Percentiles rank a stretch among this genome's conserved stretches.
These are phyloP conservation scores for Brassica incana DNA, from an alignment of 345 rosid species.

Conservation along the genomic window DNA sequence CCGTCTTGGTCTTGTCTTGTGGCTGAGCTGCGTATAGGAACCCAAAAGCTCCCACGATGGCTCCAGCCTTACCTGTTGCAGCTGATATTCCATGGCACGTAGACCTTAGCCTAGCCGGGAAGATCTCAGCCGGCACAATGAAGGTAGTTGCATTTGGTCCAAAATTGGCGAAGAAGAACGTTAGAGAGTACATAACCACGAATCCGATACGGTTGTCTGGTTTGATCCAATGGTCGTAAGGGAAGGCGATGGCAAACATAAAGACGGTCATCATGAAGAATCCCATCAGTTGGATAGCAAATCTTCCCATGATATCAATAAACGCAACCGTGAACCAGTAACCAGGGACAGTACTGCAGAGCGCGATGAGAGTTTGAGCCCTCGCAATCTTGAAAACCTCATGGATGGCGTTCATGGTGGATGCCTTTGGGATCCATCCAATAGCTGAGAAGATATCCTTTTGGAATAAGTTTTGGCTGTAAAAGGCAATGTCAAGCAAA, in stretches of 20 bases:
- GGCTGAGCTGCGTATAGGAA: not conserved
- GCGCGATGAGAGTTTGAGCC: constrained; percentile 72
- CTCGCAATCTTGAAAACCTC: constrained; percentile 60
- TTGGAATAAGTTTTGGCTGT: constrained; percentile 73
- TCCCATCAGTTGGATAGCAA: constrained; percentile 58
- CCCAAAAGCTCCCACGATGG: not conserved
- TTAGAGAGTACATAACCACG: constrained; percentile 56
- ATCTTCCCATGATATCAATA: constrained; percentile 60
- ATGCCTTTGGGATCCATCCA: constrained; percentile 69
- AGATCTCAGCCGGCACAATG: constrained; percentile 34
- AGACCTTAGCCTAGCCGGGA: constrained; percentile 53
- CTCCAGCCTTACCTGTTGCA: not conserved
- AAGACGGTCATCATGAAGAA: constrained; percentile 72
- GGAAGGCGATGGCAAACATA: constrained; percentile 68
- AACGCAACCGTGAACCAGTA: constrained; percentile 69
- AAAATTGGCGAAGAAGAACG: constrained; percentile 75
- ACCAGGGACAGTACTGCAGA: constrained; percentile 69
- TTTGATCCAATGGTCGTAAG: constrained; percentile 65
- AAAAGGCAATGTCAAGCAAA: constrained; percentile 67
- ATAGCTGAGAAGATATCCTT: constrained; percentile 66
- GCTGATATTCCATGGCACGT: not conserved
- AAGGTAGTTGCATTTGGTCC: constrained; percentile 77
- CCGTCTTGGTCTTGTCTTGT: not conserved
- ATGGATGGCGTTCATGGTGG: constrained; percentile 56
- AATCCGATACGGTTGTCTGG: constrained; percentile 53